Percentiles rank a stretch among this genome's conserved stretches.
Evolutionary conservation across 768 basidiomycete species (phyloP).

Genomic region (Mycena rebaudengoi): DNA sequence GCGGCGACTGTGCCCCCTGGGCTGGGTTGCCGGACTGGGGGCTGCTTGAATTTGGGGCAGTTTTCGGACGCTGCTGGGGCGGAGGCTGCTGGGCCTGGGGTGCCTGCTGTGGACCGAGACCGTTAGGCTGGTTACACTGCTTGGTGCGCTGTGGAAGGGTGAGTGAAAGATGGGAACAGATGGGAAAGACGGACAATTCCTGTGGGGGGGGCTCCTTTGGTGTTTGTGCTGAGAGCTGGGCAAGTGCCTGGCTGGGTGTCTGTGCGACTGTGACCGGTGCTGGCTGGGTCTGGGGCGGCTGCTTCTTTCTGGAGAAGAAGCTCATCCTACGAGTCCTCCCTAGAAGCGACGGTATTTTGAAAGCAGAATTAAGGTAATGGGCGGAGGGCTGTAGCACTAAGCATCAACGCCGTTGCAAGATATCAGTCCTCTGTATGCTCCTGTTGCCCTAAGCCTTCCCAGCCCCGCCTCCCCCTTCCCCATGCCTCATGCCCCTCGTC

Average conservation of each 20-base stretch:
- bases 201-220: constrained; percentile 29
- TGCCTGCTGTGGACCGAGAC: constrained; percentile 28
- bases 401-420: not conserved
- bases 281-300: constrained; percentile 58
- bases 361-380: constrained; percentile 36
- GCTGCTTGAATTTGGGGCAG: constrained; percentile 1
- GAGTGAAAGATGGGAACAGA: constrained; percentile 4
- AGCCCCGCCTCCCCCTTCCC: too few relatives aligned
- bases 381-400: constrained; percentile 18
- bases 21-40: not conserved
- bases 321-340: constrained; percentile 83
- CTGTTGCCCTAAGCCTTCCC: too few relatives aligned
- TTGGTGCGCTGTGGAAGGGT: constrained; percentile 29
- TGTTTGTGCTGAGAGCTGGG: constrained; percentile 55
- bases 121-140: constrained; percentile 31
- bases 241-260: constrained; percentile 73
- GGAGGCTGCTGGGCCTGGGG: constrained; percentile 5
- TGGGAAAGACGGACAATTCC: constrained; percentile 34
- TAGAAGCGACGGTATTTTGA: constrained; percentile 77
- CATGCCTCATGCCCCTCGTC: constrained; percentile 54
- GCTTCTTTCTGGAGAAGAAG: constrained; percentile 93
- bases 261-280: constrained; percentile 64
- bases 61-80: constrained; percentile 18
- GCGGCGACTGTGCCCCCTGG: constrained; percentile 20
- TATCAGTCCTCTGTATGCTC: too few relatives aligned